Evolutionary conservation across 495 filamentous ascomycete genomes (phyloP).

Genomic region (Annulohypoxylon stygium): DNA sequence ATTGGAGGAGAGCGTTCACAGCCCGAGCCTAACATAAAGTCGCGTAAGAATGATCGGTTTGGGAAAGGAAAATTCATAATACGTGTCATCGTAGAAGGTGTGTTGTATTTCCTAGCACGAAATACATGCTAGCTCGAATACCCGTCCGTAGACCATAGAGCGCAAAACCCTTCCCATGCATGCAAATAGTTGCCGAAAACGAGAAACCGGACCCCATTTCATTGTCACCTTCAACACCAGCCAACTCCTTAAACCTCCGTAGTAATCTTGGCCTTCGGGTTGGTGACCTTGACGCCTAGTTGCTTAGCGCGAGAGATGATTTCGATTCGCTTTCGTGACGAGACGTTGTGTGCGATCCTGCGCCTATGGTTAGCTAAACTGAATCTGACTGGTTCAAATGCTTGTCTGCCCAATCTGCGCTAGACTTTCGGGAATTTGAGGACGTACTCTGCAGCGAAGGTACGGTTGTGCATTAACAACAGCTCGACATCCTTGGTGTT

Average conservation of each 20-base stretch:
- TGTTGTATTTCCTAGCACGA: slow-evolving; percentile 53
- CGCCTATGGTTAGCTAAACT: slow-evolving; percentile 40
- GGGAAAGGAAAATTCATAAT: slow-evolving; percentile 26
- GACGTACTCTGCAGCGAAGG: slow-evolving; percentile 96
- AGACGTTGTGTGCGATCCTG: slow-evolving; percentile 97
- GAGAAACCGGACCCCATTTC: slow-evolving; percentile 53
- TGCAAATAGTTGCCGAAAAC: slow-evolving; percentile 54
- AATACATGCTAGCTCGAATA: slow-evolving; percentile 54
- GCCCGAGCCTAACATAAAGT: slow-evolving; percentile 17
- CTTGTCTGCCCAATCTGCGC: slow-evolving; percentile 61
- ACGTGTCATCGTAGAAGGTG: slow-evolving; percentile 53
- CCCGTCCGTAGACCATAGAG: slow-evolving; percentile 54
- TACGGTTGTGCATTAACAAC: slow-evolving; percentile 99
- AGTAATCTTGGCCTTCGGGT: slow-evolving; percentile 97
- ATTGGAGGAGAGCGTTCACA: slow-evolving; percentile 26
- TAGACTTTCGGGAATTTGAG: slow-evolving; percentile 70
- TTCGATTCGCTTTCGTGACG: slow-evolving; percentile 97
- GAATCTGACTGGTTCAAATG: neutral
- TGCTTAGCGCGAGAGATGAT: slow-evolving; percentile 97
- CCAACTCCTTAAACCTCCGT: slow-evolving; percentile 82
- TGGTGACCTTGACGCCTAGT: slow-evolving; percentile 98
- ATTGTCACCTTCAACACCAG: slow-evolving; percentile 45
- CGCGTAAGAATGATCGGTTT: slow-evolving; percentile 31
- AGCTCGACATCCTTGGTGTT: slow-evolving; percentile 96
- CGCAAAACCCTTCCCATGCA: slow-evolving; percentile 55